Conservation (phyloP, 2,329 filamentous ascomycete genomes). For the Ceratocystis destructans region DNA sequence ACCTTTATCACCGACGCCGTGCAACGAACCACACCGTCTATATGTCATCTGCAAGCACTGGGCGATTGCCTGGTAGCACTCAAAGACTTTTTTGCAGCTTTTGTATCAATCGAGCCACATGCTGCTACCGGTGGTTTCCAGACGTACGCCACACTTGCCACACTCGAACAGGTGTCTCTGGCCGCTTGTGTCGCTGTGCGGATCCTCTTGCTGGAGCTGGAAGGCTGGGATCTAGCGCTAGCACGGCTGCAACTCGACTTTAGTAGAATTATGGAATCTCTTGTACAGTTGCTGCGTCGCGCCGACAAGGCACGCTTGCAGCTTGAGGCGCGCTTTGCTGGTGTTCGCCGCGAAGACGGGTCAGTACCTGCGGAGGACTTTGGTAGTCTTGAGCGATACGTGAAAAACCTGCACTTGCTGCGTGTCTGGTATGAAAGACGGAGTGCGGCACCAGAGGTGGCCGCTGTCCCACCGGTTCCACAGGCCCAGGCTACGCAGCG, state of each 20-base stretch:
- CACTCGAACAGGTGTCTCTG: conserved; percentile 17
- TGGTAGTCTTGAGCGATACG: conserved; percentile 18
- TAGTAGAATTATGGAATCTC: conserved; percentile 17
- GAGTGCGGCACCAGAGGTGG: conserved; percentile 16
- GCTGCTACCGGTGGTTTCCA: conserved; percentile 18
- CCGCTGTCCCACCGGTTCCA: conserved; percentile 8
- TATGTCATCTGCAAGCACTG: conserved; percentile 26
- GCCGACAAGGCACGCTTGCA: conserved; percentile 16
- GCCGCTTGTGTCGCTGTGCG: conserved; percentile 18
- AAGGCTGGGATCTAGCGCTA: conserved; percentile 19
- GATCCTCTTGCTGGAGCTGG: conserved; percentile 19
- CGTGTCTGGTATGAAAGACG: conserved; percentile 17
- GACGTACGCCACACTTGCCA: conserved; percentile 18
- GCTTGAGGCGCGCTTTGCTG: conserved; percentile 16
- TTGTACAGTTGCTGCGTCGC: conserved; percentile 16
- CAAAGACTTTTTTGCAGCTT: conserved; percentile 25
- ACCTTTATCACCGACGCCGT: conserved; percentile 24
- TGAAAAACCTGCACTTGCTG: conserved; percentile 18
- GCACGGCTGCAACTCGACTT: conserved; percentile 19
- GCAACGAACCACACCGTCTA: conserved; percentile 23
- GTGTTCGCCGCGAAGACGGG: conserved; percentile 13
- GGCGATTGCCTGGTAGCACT: conserved; percentile 28
- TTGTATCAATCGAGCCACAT: conserved; percentile 24
- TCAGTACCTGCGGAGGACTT: conserved; percentile 16
- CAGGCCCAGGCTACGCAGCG: not conserved